These are phyloP conservation scores for Trichosporon sp. DNA, from an alignment of 1,284 basidiomycete genomes.

Conservation along the genomic window DNA sequence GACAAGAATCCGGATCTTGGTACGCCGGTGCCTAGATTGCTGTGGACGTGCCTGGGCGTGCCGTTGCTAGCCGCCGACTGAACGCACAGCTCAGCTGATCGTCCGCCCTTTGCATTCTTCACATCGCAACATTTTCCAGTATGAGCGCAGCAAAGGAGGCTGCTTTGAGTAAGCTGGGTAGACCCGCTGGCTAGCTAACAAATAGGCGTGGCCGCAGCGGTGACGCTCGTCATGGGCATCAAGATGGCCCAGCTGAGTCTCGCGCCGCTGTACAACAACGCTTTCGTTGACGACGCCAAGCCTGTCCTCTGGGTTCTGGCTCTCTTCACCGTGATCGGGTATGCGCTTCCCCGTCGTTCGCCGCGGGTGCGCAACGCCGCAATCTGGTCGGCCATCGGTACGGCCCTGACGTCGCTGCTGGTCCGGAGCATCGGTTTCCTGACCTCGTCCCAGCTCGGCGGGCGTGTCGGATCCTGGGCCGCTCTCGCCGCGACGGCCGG, in stretches of 20 bases:
- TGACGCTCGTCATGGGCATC: background rate
- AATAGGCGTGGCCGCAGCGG: background rate
- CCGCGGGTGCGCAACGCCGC: background rate
- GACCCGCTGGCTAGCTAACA: background rate
- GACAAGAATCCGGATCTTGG: background rate
- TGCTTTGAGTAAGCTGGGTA: background rate
- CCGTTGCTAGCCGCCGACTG: background rate
- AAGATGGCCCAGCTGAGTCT: background rate
- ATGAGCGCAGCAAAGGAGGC: slow-evolving; percentile 15
- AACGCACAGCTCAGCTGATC: background rate
- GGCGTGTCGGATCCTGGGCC: background rate
- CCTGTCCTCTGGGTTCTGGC: background rate
- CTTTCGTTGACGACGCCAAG: background rate
- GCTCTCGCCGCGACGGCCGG: background rate
- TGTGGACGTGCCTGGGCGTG: background rate
- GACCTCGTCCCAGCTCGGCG: background rate
- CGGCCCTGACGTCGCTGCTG: background rate
- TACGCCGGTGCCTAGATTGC: background rate
- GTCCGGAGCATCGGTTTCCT: background rate
- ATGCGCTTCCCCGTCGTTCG: background rate
- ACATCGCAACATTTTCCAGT: background rate
- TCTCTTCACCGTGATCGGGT: background rate
- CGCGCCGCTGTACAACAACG: background rate
- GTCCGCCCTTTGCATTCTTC: background rate
- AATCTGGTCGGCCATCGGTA: background rate